phyloP scores from a whole-genome alignment of 116 monocot genomes.

The Phalaenopsis hybrid region DNA sequence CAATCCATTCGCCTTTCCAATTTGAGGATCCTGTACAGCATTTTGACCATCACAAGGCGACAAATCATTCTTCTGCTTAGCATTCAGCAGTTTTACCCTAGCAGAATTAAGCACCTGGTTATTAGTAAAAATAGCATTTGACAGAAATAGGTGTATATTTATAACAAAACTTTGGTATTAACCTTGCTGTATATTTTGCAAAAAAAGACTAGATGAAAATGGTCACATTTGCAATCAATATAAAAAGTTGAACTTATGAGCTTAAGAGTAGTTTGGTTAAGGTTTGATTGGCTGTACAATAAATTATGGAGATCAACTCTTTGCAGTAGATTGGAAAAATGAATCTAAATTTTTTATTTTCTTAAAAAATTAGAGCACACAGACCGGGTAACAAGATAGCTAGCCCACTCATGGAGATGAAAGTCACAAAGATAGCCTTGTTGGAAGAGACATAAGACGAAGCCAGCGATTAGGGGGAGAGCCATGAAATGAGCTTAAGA shows the following conservation, averaged over 20 bases:
- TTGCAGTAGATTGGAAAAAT: too few species aligned
- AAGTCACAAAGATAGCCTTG: too few species aligned
- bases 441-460: too few species aligned
- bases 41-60: neutral
- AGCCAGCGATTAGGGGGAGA: too few species aligned
- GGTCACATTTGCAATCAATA: neutral
- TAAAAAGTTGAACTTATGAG: neutral
- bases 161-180: neutral
- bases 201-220: neutral
- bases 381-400: too few species aligned
- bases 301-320: too few species aligned
- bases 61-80: neutral
- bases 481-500: too few species aligned
- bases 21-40: neutral
- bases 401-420: too few species aligned
- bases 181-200: neutral
- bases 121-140: neutral
- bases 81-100: slow-evolving; percentile 1
- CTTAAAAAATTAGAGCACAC: too few species aligned
- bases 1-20: neutral
- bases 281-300: too few species aligned
- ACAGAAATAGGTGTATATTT: neutral
- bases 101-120: neutral
- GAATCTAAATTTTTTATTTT: too few species aligned
- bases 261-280: neutral